Conservation (phyloP, 2,329 filamentous ascomycete species). For the Sporothrix sp. region DNA sequence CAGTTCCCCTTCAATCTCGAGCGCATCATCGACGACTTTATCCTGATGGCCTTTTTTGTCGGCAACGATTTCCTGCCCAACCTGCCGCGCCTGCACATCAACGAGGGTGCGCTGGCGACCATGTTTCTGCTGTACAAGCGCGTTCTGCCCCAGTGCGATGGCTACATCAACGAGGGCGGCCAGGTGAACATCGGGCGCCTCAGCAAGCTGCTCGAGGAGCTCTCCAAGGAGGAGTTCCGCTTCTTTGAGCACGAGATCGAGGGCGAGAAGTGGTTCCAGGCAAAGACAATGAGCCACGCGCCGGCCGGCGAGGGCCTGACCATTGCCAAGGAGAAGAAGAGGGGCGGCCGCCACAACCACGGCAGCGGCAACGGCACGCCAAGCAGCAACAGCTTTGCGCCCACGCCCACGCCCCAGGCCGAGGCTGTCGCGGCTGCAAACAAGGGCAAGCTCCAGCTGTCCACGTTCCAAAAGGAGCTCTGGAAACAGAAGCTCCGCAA, state of each 20-base stretch:
- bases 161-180: slow-evolving; percentile 94
- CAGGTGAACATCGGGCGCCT: slow-evolving; percentile 81
- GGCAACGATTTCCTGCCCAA: slow-evolving; percentile 99
- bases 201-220: slow-evolving; percentile 65
- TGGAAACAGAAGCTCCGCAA: slow-evolving; percentile 73
- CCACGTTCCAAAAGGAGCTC: slow-evolving; percentile 68
- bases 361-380: slow-evolving; percentile 18
- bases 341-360: background rate
- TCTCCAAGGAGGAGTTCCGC: slow-evolving; percentile 81
- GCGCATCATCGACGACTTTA: slow-evolving; percentile 96
- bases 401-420: slow-evolving; percentile 4
- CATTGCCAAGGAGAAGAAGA: slow-evolving; percentile 12
- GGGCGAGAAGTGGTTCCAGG: slow-evolving; percentile 84
- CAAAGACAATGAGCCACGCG: slow-evolving; percentile 53
- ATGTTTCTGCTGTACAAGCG: slow-evolving; percentile 98
- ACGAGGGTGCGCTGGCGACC: slow-evolving; percentile 88
- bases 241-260: slow-evolving; percentile 86
- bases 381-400: slow-evolving; percentile 19
- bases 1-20: slow-evolving; percentile 85
- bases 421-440: slow-evolving; percentile 13
- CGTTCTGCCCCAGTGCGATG: slow-evolving; percentile 74
- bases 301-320: slow-evolving; percentile 50
- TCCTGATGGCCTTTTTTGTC: slow-evolving; percentile 98
- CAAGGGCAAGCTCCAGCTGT: slow-evolving; percentile 61
- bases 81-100: slow-evolving; percentile 91